Evolutionary conservation across 140 eudicot species (phyloP).

Genomic region (Stevia rebaudiana): DNA sequence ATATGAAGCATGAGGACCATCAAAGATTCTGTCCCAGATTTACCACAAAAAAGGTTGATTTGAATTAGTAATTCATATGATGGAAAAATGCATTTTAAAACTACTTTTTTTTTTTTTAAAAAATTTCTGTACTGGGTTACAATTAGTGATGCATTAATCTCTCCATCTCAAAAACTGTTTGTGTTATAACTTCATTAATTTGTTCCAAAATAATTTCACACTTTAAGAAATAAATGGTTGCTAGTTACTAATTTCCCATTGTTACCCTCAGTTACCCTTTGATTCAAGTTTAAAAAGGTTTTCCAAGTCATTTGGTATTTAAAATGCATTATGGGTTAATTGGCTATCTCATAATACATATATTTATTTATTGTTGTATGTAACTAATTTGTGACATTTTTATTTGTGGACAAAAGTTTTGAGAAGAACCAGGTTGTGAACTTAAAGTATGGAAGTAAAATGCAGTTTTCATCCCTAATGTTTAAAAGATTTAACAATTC

Average conservation of each 20-base stretch:
- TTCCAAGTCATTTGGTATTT: neutral
- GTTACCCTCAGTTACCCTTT: neutral
- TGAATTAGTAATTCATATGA: neutral
- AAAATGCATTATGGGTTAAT: neutral
- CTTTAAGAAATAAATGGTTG: neutral
- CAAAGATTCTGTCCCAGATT: slow-evolving; percentile 44
- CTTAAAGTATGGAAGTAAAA: too few relatives aligned
- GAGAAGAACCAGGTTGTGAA: neutral
- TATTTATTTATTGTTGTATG: too few relatives aligned
- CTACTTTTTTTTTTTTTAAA: neutral
- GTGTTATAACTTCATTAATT: neutral
- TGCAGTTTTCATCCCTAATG: too few relatives aligned
- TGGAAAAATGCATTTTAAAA: neutral
- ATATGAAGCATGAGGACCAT: slow-evolving; percentile 79
- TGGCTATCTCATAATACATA: neutral
- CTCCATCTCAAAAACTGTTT: neutral
- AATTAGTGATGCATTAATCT: neutral
- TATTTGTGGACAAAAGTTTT: neutral
- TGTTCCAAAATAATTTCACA: neutral
- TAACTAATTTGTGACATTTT: neutral
- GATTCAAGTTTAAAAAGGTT: too few relatives aligned
- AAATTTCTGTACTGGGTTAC: neutral
- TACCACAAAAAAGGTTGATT: neutral
- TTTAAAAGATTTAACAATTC: too few relatives aligned
- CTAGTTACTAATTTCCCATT: neutral